These are phyloP conservation scores for Lolium rigidum DNA, from an alignment of 176 grass and related monocot genomes.

Conservation along the genomic window DNA sequence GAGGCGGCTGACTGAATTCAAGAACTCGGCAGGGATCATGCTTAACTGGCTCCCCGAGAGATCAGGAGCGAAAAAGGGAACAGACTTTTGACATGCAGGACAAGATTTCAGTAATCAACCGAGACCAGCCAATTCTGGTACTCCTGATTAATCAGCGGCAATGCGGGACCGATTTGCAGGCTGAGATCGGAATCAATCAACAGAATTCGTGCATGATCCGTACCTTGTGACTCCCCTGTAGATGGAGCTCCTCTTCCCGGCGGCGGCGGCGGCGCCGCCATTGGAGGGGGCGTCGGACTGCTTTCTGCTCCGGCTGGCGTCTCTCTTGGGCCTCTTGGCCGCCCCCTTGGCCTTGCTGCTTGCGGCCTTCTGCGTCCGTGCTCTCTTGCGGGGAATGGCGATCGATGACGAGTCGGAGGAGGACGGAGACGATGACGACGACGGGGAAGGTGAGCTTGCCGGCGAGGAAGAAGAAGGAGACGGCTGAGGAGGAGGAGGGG, in stretches of 20 bases:
- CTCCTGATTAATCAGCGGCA: neutral
- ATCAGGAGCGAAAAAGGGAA: neutral
- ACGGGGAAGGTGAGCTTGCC: neutral
- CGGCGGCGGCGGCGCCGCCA: constrained; percentile 39
- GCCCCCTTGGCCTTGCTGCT: constrained; percentile 32
- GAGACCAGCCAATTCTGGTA: neutral
- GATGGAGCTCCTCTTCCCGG: constrained; percentile 81
- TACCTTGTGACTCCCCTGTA: constrained; percentile 96
- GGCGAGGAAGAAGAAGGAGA: constrained; percentile 36
- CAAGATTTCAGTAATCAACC: neutral
- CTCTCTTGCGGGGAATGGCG: constrained; percentile 24
- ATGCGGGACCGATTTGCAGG: constrained; percentile 1
- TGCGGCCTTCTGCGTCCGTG: constrained; percentile 17
- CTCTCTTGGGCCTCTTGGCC: constrained; percentile 63
- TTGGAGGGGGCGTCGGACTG: constrained; percentile 7
- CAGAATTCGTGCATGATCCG: neutral
- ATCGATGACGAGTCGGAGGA: constrained; percentile 46
- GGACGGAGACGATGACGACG: constrained; percentile 40
- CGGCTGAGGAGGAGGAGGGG: neutral
- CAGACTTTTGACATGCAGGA: constrained; percentile 17
- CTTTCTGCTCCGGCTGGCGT: constrained; percentile 33
- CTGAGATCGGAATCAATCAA: neutral
- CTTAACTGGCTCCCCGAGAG: neutral
- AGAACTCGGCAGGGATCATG: constrained; percentile 10
- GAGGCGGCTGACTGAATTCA: neutral